These are phyloP conservation scores for Kokia cookei DNA, from an alignment of 441 rosid genomes.

Conservation along the genomic window DNA sequence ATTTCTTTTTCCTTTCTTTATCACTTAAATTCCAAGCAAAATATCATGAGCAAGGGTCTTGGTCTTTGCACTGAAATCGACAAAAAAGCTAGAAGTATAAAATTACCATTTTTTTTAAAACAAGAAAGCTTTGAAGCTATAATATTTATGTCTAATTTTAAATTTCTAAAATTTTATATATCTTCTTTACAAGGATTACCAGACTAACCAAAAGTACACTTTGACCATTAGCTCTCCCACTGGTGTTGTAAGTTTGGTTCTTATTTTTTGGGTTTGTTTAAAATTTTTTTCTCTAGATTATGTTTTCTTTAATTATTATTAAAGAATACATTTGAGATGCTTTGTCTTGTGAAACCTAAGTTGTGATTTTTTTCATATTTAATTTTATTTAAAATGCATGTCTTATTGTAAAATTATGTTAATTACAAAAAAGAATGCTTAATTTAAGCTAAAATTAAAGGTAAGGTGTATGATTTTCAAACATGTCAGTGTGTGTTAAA, in stretches of 20 bases:
- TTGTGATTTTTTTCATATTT: too few relatives aligned
- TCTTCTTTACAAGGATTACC: slow-evolving; percentile 88
- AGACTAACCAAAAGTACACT: slow-evolving; percentile 82
- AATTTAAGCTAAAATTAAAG: too few relatives aligned
- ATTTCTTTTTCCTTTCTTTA: too few relatives aligned
- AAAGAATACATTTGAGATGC: too few relatives aligned
- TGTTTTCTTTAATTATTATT: too few relatives aligned
- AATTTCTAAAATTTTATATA: slow-evolving; percentile 29
- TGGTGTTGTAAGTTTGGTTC: slow-evolving; percentile 63
- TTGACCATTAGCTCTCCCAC: slow-evolving; percentile 66
- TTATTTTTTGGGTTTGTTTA: not conserved
- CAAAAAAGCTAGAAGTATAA: slow-evolving; percentile 67
- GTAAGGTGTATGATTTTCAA: too few relatives aligned
- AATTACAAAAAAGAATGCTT: too few relatives aligned
- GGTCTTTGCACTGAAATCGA: slow-evolving; percentile 79
- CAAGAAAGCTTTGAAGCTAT: not conserved
- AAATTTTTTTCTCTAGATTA: not conserved
- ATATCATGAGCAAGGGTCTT: slow-evolving; percentile 79
- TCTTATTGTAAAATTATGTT: too few relatives aligned
- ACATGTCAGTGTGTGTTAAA: too few relatives aligned
- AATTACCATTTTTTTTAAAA: not conserved
- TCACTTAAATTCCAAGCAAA: too few relatives aligned
- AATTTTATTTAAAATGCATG: too few relatives aligned
- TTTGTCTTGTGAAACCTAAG: too few relatives aligned
- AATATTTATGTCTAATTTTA: not conserved